Conservation (phyloP, 2,329 filamentous ascomycete species). For the Colletotrichum scovillei region DNA sequence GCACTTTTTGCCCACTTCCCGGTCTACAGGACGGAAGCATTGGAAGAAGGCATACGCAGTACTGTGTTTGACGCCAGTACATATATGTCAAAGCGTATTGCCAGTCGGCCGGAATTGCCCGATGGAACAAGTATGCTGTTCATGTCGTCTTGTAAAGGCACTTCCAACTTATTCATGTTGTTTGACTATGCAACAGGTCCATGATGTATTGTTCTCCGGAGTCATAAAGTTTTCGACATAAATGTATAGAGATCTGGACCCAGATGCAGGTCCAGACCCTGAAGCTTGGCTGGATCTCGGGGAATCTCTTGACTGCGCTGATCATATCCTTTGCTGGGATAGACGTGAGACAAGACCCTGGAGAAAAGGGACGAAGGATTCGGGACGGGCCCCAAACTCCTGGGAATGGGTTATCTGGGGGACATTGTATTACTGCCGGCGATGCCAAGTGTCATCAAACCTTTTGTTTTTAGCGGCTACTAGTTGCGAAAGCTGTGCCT, state of each 20-base stretch:
- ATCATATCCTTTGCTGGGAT: slow-evolving; percentile 2
- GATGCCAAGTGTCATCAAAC: neutral
- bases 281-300: neutral
- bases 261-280: neutral
- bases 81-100: too few species aligned
- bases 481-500: neutral
- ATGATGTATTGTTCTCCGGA: neutral
- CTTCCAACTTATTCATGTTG: too few species aligned
- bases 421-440: neutral
- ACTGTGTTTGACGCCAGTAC: too few species aligned
- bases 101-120: too few species aligned
- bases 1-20: too few species aligned
- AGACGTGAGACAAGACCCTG: neutral
- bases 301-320: neutral
- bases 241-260: too few species aligned
- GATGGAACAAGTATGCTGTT: too few species aligned
- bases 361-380: neutral
- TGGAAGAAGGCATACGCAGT: too few species aligned
- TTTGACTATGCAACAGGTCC: neutral
- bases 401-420: neutral
- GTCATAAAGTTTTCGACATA: too few species aligned
- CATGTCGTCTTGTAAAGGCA: too few species aligned
- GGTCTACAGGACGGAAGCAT: too few species aligned
- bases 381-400: neutral
- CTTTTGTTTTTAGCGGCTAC: neutral